Percentiles rank a stretch among this genome's conserved stretches.
These are phyloP conservation scores for Suhomyces guaymorum DNA, from an alignment of 1,139 yeast genomes.

Conservation along the genomic window DNA sequence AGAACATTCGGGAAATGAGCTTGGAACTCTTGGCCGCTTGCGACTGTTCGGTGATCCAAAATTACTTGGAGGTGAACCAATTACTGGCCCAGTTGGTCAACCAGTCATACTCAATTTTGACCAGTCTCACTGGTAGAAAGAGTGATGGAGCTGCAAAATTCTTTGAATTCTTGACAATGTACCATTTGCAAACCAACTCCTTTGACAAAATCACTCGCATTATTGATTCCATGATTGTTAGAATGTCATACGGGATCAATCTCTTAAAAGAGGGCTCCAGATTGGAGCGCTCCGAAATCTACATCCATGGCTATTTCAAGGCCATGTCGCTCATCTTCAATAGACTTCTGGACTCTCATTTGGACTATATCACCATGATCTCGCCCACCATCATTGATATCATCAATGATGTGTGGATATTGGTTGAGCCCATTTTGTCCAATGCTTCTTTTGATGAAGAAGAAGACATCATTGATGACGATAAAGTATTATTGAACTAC, in stretches of 20 bases:
- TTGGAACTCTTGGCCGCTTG: constrained; percentile 51
- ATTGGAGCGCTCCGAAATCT: constrained; percentile 24
- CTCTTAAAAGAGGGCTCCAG: constrained; percentile 25
- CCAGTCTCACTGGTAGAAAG: constrained; percentile 63
- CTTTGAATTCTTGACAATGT: constrained; percentile 48
- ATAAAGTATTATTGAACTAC: constrained; percentile 64
- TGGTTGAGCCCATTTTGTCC: constrained; percentile 55
- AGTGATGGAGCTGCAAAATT: constrained; percentile 83
- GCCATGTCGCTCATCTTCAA: constrained; percentile 49
- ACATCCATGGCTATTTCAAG: constrained; percentile 65
- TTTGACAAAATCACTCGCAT: constrained; percentile 23
- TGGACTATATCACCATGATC: constrained; percentile 6
- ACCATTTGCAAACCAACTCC: constrained; percentile 17
- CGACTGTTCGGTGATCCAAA: constrained; percentile 2
- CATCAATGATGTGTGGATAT: constrained; percentile 50
- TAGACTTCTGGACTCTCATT: constrained; percentile 4
- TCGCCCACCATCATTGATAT: constrained; percentile 10
- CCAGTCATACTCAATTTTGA: constrained; percentile 7
- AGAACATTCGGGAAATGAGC: constrained; percentile 65
- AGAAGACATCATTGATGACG: constrained; percentile 26
- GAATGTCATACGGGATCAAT: constrained; percentile 27
- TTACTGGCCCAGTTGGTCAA: constrained; percentile 7
- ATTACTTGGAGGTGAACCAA: constrained; percentile 2
- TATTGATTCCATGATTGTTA: constrained; percentile 31
- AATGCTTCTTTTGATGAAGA: constrained; percentile 42